These are phyloP conservation scores for sunflower (Helianthus annuus) DNA, from an alignment of 129 eudicot species.

Conservation along the genomic window DNA sequence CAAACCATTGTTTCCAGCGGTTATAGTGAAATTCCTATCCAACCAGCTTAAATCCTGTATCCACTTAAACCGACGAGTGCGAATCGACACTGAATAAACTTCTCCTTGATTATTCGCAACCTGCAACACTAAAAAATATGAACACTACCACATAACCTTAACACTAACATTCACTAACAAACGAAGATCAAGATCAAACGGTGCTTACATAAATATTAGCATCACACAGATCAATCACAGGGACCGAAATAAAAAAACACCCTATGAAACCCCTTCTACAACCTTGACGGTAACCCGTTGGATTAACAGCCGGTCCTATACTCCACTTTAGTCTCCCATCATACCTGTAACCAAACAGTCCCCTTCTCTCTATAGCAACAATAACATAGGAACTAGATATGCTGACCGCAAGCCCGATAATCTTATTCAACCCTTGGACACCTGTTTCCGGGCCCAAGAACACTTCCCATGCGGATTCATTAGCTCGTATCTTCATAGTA, in stretches of 20 bases:
- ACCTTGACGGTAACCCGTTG: slow-evolving; percentile 73
- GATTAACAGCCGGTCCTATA: slow-evolving; percentile 60
- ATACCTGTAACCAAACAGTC: slow-evolving; percentile 68
- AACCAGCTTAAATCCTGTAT: slow-evolving; percentile 78
- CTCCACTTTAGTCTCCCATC: slow-evolving; percentile 74
- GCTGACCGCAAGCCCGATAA: slow-evolving; percentile 73
- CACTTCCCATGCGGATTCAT: slow-evolving; percentile 56
- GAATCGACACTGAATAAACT: slow-evolving; percentile 65
- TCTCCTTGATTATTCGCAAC: slow-evolving; percentile 78
- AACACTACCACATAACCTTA: neutral
- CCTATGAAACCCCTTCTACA: slow-evolving; percentile 60
- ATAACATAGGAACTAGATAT: slow-evolving; percentile 58
- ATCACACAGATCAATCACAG: slow-evolving; percentile 87
- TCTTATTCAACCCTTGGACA: slow-evolving; percentile 46
- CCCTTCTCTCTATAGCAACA: slow-evolving; percentile 60
- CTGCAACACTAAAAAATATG: slow-evolving; percentile 40
- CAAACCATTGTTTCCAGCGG: slow-evolving; percentile 85
- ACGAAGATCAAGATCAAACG: neutral
- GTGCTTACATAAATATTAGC: slow-evolving; percentile 78
- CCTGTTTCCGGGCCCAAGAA: slow-evolving; percentile 66
- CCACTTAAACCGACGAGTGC: slow-evolving; percentile 79
- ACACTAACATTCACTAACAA: neutral
- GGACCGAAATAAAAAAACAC: slow-evolving; percentile 72
- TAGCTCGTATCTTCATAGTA: slow-evolving; percentile 34
- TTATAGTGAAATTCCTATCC: slow-evolving; percentile 42